These are phyloP conservation scores for Irpex sp. DNA, from an alignment of 1,284 basidiomycete genomes.

Conservation along the genomic window DNA sequence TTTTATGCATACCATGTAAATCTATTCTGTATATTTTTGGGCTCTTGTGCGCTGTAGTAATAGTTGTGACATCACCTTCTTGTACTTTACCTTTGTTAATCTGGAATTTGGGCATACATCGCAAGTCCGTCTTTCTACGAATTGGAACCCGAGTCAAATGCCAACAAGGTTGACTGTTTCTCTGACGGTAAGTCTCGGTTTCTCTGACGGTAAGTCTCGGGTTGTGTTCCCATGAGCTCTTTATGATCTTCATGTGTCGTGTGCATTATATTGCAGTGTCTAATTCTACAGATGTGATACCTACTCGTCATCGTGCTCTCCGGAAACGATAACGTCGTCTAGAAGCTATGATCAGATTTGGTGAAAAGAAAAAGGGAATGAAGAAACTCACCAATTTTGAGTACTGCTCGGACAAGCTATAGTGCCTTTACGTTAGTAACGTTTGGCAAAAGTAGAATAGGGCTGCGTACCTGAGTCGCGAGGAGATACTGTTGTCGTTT, in stretches of 20 bases:
- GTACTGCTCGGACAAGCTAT: conserved; percentile 63
- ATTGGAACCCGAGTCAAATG: no score
- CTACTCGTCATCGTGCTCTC: conserved; percentile 51
- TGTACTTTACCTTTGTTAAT: neutral
- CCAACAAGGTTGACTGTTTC: no score
- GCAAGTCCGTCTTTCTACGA: no score
- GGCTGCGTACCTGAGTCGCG: conserved; percentile 80
- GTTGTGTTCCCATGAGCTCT: neutral
- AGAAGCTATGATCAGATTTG: conserved; percentile 11
- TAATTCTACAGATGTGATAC: conserved; percentile 13
- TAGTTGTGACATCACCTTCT: neutral
- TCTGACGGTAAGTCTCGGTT: no score
- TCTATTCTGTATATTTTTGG: no score
- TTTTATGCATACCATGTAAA: no score
- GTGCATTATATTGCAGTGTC: conserved; percentile 3
- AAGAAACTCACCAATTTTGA: conserved; percentile 59
- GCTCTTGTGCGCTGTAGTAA: neutral
- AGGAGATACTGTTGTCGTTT: conserved; percentile 96
- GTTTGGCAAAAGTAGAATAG: neutral
- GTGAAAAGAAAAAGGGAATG: neutral
- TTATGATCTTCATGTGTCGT: neutral
- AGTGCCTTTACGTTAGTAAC: conserved; percentile 3
- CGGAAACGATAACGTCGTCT: conserved; percentile 66
- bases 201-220: no score
- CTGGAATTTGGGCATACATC: neutral